Conservation (phyloP, 768 basidiomycete genomes). For the Trametes maxima region DNA sequence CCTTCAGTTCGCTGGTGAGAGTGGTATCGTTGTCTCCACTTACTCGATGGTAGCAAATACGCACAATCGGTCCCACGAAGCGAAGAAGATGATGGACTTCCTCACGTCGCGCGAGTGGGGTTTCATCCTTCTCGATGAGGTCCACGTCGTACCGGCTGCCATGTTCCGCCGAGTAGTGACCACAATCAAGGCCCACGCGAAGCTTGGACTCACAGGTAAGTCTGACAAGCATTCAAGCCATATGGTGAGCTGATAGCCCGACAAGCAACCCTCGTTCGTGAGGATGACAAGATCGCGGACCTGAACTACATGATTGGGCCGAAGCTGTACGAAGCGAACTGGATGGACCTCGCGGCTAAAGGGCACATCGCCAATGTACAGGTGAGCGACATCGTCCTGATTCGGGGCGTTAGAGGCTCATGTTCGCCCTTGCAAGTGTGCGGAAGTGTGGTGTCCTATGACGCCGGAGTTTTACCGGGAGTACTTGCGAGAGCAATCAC, state of each 20-base stretch:
- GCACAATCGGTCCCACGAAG: slow-evolving; percentile 97
- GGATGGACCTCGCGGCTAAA: slow-evolving; percentile 99
- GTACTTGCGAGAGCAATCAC: slow-evolving; percentile 89
- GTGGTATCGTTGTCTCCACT: slow-evolving; percentile 97
- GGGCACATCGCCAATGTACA: slow-evolving; percentile 99
- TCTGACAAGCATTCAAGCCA: background rate
- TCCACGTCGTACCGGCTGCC: slow-evolving; percentile 97
- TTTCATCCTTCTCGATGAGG: slow-evolving; percentile 95
- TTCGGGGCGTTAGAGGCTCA: background rate
- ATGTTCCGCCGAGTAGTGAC: slow-evolving; percentile 99
- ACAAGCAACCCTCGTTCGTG: slow-evolving; percentile 93
- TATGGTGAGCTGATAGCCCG: background rate
- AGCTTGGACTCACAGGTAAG: slow-evolving; percentile 92
- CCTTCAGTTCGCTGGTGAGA: slow-evolving; percentile 90
- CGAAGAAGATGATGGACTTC: slow-evolving; percentile 99
- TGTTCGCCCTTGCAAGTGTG: slow-evolving; percentile 67
- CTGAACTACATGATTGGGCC: slow-evolving; percentile 99
- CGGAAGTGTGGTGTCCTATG: slow-evolving; percentile 99
- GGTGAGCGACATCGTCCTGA: slow-evolving; percentile 47
- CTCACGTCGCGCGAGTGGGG: slow-evolving; percentile 99
- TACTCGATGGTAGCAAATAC: slow-evolving; percentile 99
- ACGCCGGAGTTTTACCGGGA: slow-evolving; percentile 99
- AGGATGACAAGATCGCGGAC: slow-evolving; percentile 98
- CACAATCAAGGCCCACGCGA: slow-evolving; percentile 98
- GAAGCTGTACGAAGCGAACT: slow-evolving; percentile 98